Conservation (phyloP, 2,329 filamentous ascomycete genomes). For the Leptographium lundbergii region DNA sequence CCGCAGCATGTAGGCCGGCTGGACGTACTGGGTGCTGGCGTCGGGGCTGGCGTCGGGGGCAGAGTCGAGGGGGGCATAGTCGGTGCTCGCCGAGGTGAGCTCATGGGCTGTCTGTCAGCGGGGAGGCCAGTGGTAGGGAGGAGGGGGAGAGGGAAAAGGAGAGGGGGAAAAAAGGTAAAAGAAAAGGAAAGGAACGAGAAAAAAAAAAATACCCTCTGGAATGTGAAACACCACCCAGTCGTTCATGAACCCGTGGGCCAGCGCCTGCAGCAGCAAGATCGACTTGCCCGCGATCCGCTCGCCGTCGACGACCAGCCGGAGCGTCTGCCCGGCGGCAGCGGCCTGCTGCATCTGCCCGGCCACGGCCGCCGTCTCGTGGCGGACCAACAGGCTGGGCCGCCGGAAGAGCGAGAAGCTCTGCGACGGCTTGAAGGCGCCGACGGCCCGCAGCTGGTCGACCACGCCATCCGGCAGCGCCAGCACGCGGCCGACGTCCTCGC, state of each 20-base stretch:
- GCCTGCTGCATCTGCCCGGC: constrained; percentile 48
- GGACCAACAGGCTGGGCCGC: constrained; percentile 64
- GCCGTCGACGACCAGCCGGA: constrained; percentile 60
- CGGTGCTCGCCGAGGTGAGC: constrained; percentile 64
- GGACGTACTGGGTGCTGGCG: constrained; percentile 62
- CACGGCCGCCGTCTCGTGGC: constrained; percentile 65
- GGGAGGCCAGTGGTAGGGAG: neutral
- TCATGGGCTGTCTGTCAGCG: constrained; percentile 52
- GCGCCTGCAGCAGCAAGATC: constrained; percentile 69
- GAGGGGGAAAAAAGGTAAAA: neutral
- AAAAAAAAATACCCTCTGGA: constrained; percentile 57
- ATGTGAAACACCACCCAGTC: constrained; percentile 83
- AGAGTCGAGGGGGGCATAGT: constrained; percentile 58
- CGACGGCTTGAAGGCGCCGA: constrained; percentile 80
- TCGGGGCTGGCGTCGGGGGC: constrained; percentile 35
- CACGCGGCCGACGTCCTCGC: constrained; percentile 32
- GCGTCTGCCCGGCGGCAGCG: constrained; percentile 37
- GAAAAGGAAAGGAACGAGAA: neutral
- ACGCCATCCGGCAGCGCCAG: constrained; percentile 54
- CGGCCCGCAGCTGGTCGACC: constrained; percentile 68
- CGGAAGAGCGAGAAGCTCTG: constrained; percentile 85
- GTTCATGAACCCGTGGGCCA: constrained; percentile 69
- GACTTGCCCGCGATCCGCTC: constrained; percentile 73
- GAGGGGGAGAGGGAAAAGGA: neutral
- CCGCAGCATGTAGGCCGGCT: constrained; percentile 63